A percentile compares a stretch with the other conserved stretches of the same genome.
These are phyloP conservation scores for Chytridium lagenaria DNA, from an alignment of 371 early-diverging fungal genomes.

Conservation along the genomic window DNA sequence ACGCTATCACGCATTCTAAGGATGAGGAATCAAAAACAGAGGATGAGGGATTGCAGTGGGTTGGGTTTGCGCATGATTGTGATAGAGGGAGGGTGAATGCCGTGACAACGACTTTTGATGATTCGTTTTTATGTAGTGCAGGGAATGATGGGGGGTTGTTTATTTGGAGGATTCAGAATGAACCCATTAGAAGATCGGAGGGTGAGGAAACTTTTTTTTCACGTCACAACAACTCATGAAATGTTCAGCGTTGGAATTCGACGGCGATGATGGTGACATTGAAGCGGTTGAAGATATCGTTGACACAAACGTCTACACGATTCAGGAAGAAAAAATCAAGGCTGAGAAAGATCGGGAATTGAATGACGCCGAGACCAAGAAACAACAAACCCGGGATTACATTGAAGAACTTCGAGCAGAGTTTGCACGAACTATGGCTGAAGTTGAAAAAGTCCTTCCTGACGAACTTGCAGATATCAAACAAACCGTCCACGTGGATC, in stretches of 20 bases:
- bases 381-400: slow-evolving; percentile 51
- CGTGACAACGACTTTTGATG: slow-evolving; percentile 52
- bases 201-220: slow-evolving; percentile 27
- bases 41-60: slow-evolving; percentile 54
- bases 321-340: slow-evolving; percentile 60
- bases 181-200: slow-evolving; percentile 37
- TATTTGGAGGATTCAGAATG: slow-evolving; percentile 44
- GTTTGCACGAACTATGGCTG: slow-evolving; percentile 47
- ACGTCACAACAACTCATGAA: too few species aligned
- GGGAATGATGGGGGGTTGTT: slow-evolving; percentile 61
- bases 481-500: slow-evolving; percentile 50
- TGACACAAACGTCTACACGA: slow-evolving; percentile 51
- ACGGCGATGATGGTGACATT: slow-evolving; percentile 27
- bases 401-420: slow-evolving; percentile 55
- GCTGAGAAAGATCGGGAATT: slow-evolving; percentile 57
- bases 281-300: slow-evolving; percentile 48
- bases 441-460: slow-evolving; percentile 45
- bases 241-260: slow-evolving; percentile 32
- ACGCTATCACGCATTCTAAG: not conserved
- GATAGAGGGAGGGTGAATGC: slow-evolving; percentile 44
- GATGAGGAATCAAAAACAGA: slow-evolving; percentile 6
- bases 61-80: slow-evolving; percentile 55
- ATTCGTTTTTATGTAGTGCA: slow-evolving; percentile 47
- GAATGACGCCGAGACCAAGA: slow-evolving; percentile 56
- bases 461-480: slow-evolving; percentile 28